Evolutionary conservation across 306 rosid species (phyloP).

Genomic region (Cicer chorassanicum): DNA sequence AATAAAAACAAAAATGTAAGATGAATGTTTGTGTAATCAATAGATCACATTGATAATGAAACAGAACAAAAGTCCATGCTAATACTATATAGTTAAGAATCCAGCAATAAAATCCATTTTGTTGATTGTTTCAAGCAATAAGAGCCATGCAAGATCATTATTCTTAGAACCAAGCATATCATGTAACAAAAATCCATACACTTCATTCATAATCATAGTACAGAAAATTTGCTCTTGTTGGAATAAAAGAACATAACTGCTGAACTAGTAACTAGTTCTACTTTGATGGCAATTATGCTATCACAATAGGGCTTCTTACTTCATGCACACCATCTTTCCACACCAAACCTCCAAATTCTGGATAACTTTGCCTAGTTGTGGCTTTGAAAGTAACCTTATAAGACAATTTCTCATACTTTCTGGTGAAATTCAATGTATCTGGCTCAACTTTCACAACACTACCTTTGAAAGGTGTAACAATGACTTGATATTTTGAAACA

Average conservation of each 20-base stretch:
- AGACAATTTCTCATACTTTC: conserved; percentile 65
- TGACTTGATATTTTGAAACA: conserved; percentile 68
- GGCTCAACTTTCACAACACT: conserved; percentile 77
- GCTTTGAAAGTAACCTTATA: conserved; percentile 64
- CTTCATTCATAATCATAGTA: conserved; percentile 6
- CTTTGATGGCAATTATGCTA: conserved; percentile 62
- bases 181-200: conserved; percentile 34
- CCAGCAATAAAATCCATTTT: too few species aligned
- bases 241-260: conserved; percentile 33
- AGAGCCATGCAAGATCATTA: conserved; percentile 37
- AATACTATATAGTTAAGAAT: too few species aligned
- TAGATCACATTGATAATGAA: too few species aligned
- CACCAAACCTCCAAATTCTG: conserved; percentile 85
- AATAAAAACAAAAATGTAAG: too few species aligned
- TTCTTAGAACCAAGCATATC: conserved; percentile 25
- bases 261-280: conserved; percentile 33
- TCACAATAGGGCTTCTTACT: conserved; percentile 82
- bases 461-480: conserved; percentile 73
- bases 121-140: conserved; percentile 9
- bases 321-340: conserved; percentile 90
- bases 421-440: conserved; percentile 63
- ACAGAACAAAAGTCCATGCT: too few species aligned
- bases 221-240: conserved; percentile 47
- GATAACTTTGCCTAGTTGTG: conserved; percentile 54
- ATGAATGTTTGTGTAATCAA: too few species aligned